phyloP scores from a whole-genome alignment of 768 basidiomycete species.

The Phanerochaete sordida region DNA sequence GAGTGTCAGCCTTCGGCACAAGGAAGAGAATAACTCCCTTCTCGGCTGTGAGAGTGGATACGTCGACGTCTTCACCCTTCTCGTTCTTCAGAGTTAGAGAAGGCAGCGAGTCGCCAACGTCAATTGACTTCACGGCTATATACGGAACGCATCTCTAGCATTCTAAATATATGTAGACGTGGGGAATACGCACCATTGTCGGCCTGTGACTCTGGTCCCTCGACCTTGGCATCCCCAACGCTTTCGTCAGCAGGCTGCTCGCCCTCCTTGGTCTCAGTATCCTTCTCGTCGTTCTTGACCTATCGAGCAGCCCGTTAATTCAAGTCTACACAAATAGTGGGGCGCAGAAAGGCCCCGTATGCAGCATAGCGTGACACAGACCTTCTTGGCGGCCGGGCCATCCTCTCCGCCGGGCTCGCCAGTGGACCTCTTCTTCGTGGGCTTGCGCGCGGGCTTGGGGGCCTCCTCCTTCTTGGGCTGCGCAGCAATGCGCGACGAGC shows the following conservation, averaged over 20 bases:
- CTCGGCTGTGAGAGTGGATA: conserved; percentile 59
- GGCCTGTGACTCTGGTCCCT: not conserved
- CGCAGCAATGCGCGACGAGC: conserved; percentile 55
- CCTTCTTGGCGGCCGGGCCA: conserved; percentile 22
- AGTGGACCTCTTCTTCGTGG: conserved; percentile 31
- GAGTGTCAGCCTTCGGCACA: conserved; percentile 83
- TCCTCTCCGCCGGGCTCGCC: conserved; percentile 22
- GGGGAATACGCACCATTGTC: not conserved
- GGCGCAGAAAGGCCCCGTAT: too few relatives aligned
- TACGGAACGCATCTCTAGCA: not conserved
- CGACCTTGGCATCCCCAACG: conserved; percentile 1
- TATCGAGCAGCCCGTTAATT: not conserved
- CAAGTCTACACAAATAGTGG: not conserved
- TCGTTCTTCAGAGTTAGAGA: conserved; percentile 79
- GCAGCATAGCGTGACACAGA: not conserved
- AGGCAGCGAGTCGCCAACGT: conserved; percentile 75
- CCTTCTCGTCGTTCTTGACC: not conserved
- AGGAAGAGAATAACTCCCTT: conserved; percentile 80
- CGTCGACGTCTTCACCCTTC: conserved; percentile 73
- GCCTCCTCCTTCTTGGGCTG: conserved; percentile 37
- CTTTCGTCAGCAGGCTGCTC: not conserved
- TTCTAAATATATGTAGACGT: not conserved
- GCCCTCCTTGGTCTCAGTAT: not conserved
- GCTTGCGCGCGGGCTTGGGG: conserved; percentile 27
- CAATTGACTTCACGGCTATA: conserved; percentile 32